Evolutionary conservation across 1,284 basidiomycete species (phyloP), one percentile per base, ranked within the genome.

Genomic region (Naganishia sp.): DNA sequence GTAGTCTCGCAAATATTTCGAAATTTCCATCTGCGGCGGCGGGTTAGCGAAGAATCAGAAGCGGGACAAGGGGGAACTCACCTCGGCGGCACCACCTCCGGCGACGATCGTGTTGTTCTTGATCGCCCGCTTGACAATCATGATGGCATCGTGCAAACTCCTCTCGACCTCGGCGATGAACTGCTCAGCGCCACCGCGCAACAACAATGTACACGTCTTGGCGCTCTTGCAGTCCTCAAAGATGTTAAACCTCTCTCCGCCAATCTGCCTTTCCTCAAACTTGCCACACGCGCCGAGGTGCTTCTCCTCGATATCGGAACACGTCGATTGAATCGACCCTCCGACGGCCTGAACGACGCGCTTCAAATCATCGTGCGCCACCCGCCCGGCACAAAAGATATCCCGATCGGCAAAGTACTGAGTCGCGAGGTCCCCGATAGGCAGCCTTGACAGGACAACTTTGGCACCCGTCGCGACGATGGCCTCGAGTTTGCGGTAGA

Each of bases 401-500:
- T 97, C 90, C 54, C 96, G 88, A 82, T 99, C 96, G 55, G 96
- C 95, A 78, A 99, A 99, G 89, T 94, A 99, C 78, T 99, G 96
- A 2, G 96, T 99, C 4, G 96, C 96, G 54, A 99, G 83, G 83
- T 99, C 96, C 53, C 96, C 96, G 73, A 99, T 99, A 7, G 96
- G 96, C 28, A 99, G 86, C 80, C 98, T 97, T 81, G 94, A 97
- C 65, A 99, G 85, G 28, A 99, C 94, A 67, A 99, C 92, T 79
- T 96, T 94, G 52, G 96, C 96, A 39, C 94, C 96, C 0, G 94
- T 97, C 76, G 90, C 89, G 75, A 94, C 92, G 76, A 99, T 97
- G 1, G 93, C 93, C 75, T 97, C 90, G 39, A 99, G 85, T 81
- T 99, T 99, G 75, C 90, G 87, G 82, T 94, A 99, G 78, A 99